phyloP scores from a whole-genome alignment of 805 yeast species.

The Vanderwaltozyma yarrowii region DNA sequence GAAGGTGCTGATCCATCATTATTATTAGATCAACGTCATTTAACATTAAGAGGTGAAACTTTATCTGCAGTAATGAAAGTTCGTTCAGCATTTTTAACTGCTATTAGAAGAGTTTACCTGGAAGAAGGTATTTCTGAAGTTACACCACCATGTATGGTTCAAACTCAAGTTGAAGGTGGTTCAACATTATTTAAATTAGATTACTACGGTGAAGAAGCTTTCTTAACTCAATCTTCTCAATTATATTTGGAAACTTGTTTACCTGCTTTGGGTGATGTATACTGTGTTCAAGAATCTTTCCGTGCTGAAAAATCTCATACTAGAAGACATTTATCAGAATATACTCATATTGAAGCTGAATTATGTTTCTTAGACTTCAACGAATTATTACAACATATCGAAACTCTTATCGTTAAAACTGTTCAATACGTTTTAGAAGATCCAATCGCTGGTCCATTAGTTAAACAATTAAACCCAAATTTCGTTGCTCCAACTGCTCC shows the following conservation, averaged over 20 bases:
- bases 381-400: constrained; percentile 77
- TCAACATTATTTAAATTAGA: constrained; percentile 86
- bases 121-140: constrained; percentile 80
- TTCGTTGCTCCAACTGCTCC: constrained; percentile 78
- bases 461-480: constrained; percentile 85
- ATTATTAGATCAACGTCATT: constrained; percentile 88
- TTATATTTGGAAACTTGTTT: constrained; percentile 92
- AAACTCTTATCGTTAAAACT: constrained; percentile 57
- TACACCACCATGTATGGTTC: constrained; percentile 99
- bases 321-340: constrained; percentile 94
- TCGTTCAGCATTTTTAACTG: constrained; percentile 65
- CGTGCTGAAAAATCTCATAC: constrained; percentile 99
- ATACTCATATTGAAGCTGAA: constrained; percentile 95
- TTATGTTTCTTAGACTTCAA: constrained; percentile 81
- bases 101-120: constrained; percentile 65
- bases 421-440: constrained; percentile 75
- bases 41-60: constrained; percentile 94
- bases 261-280: constrained; percentile 95
- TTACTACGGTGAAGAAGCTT: constrained; percentile 96
- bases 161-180: constrained; percentile 99
- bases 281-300: constrained; percentile 96
- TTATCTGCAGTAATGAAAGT: constrained; percentile 89
- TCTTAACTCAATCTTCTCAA: constrained; percentile 93
- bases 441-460: constrained; percentile 84
- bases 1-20: constrained; percentile 91